These are phyloP conservation scores for Lentinula edodes DNA, from an alignment of 768 basidiomycete species.

Conservation along the genomic window DNA sequence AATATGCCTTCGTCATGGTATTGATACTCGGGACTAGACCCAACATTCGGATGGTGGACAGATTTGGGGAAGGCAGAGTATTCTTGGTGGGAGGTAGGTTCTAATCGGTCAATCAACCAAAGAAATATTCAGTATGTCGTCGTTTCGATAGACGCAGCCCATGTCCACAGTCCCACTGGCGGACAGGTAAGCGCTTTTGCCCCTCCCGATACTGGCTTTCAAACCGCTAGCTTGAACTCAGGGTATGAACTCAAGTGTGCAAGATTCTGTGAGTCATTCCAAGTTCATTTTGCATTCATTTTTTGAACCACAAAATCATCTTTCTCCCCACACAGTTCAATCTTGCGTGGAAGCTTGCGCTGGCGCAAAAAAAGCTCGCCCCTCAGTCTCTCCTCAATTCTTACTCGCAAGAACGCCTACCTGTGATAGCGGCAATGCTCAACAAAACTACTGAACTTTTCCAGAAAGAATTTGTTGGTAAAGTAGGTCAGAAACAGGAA, in stretches of 20 bases:
- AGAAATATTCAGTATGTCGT: background rate
- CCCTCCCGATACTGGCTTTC: background rate
- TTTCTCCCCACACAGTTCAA: constrained; percentile 25
- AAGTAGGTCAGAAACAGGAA: background rate
- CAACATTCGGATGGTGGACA: constrained; percentile 43
- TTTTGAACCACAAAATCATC: background rate
- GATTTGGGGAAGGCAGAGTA: constrained; percentile 34
- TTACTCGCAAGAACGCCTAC: constrained; percentile 39
- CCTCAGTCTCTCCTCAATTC: constrained; percentile 29
- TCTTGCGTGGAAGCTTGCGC: constrained; percentile 39
- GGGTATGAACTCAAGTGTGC: constrained; percentile 31
- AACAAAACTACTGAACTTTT: constrained; percentile 26
- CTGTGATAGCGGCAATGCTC: constrained; percentile 41
- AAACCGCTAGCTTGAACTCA: constrained; percentile 13
- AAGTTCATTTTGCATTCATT: background rate
- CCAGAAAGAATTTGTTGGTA: constrained; percentile 15
- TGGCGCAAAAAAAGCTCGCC: constrained; percentile 32
- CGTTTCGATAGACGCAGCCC: constrained; percentile 38
- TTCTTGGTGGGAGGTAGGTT: constrained; percentile 43
- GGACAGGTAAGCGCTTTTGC: constrained; percentile 24
- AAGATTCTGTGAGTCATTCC: constrained; percentile 27
- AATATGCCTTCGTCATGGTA: background rate
- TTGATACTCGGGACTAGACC: constrained; percentile 24
- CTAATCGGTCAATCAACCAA: background rate
- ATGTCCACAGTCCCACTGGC: constrained; percentile 40